Evolutionary conservation across 2,329 filamentous ascomycete genomes (phyloP), one percentile per base, ranked within the genome.

Genomic region (Thyridium curvatum): DNA sequence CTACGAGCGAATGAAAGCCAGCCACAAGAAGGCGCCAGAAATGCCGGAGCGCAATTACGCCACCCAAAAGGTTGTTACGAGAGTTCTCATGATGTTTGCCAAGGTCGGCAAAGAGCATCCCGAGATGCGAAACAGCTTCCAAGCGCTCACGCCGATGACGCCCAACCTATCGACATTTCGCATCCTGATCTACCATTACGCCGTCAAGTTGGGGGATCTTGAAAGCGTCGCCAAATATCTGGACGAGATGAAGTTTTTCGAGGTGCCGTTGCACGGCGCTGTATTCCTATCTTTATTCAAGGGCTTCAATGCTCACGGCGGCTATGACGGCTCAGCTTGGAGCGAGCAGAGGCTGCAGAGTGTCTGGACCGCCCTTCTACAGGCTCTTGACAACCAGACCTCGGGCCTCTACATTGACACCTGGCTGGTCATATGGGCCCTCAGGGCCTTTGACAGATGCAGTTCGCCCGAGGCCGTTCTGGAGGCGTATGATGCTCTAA

Each of bases 201-300:
- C 83, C 5, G 62, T 77, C 15, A 68, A 69, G 14, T 68, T 79
- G 4, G 91, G 91, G 13, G 73, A 94, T 46, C 69, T 96, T 16
- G 66, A 78, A 31, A 79, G 79, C 45, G 79, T 94, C 12, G 76
- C 78, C 10, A 73, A 78, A 35, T 76, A 88, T 33, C 65, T 98
- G 16, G 74, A 79, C 34, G 91, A 97, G 56, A 95, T 96, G 88
- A 77, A 76, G 40, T 63, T 66, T 30, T 80, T 81, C 47, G 64
- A 72, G 3, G 69, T 94, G 4, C 76, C 79, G 0, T 65, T 91
- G 13, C 79, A 91, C 44, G 84, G 84, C 6, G 75, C 83, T 41
- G 75, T 94, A 17, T 96, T 91, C 52, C 68, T 93, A 30, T 73
- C 84, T 8, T 68, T 97, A 4, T 86, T 97, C 62, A 83, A 87